These are phyloP conservation scores for Lentinus brumalis DNA, from an alignment of 768 basidiomycete species.

Conservation along the genomic window DNA sequence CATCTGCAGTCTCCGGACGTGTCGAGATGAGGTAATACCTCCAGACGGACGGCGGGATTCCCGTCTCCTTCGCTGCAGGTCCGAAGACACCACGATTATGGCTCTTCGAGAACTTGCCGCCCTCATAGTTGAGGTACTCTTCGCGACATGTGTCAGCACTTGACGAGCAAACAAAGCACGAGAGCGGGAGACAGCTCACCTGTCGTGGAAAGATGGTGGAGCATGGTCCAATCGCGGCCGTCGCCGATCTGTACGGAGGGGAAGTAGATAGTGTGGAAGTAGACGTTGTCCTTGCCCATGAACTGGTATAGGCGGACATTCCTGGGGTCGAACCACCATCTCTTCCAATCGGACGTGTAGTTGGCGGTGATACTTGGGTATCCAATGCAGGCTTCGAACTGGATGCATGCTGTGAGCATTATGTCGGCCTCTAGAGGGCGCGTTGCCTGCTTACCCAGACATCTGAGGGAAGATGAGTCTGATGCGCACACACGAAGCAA, in stretches of 20 bases:
- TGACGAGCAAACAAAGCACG: not conserved
- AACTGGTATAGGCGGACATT: constrained; percentile 95
- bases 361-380: constrained; percentile 97
- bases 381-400: constrained; percentile 97
- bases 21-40: constrained; percentile 93
- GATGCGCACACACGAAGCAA: not conserved
- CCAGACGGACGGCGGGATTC: constrained; percentile 94
- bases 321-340: constrained; percentile 95
- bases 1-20: constrained; percentile 90
- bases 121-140: constrained; percentile 99
- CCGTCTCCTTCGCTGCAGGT: constrained; percentile 90
- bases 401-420: not conserved
- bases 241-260: constrained; percentile 90
- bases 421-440: not conserved
- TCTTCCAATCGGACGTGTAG: constrained; percentile 92
- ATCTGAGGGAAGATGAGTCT: constrained; percentile 46
- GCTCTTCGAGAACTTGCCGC: constrained; percentile 98
- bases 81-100: constrained; percentile 97
- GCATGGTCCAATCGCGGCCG: constrained; percentile 88
- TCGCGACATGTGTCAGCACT: not conserved
- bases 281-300: constrained; percentile 99
- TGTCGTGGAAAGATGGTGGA: constrained; percentile 94
- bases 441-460: constrained; percentile 75
- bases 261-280: constrained; percentile 97
- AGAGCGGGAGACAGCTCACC: constrained; percentile 49